Base-by-base conservation (phyloP, 2,329 filamentous ascomycete genomes). In the Sporothrix mexicana region DNA sequence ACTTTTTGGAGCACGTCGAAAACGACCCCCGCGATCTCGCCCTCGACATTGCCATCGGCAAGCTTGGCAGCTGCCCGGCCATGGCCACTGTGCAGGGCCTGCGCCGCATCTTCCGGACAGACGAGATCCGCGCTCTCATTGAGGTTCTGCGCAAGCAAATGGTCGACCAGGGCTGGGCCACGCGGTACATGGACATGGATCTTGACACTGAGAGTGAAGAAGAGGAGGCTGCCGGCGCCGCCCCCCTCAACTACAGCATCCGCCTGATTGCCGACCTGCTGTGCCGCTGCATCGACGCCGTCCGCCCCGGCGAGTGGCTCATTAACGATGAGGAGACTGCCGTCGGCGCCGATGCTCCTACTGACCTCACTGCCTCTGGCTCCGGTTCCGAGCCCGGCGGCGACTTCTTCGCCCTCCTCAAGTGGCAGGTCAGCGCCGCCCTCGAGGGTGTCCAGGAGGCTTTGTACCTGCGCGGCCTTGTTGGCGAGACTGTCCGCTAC, bases 281-380 rank as follows among this genome's bases (percentile, higher is more conserved):
- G 43, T 90, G 90, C 75, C 89, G 90, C 77, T 93, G 92, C 74
- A 85, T 95, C 59, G 93, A 95, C 80, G 90, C 93, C 0, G 87
- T 95, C 17, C 92, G 92, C 1, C 86, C 91, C 10, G 89, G 89
- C 71, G 92, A 92, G 23, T 95, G 92, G 92, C 85, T 95, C 72
- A 83, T 89, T 45, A 90, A 91, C 75, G 88, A 88, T 75, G 83
- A 85, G 62, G 81, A 88, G 78, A 80, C 86, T 6, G 82, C 83
- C 2, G 53, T 45, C 17, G 36, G 23, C 17, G 81, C 88, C 77
- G 80, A 86, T 6, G 82, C 83, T 36, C 30, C 30, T 36, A 36
- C 30, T 3, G 25, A 41, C 12, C 4, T 25, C 13, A 7, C 36
- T n/a, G 15, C 15, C 59, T 25, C 25, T 8, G 57, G 53, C 23